phyloP scores from a whole-genome alignment of 768 basidiomycete genomes.

The Mycena olivaceomarginata region DNA sequence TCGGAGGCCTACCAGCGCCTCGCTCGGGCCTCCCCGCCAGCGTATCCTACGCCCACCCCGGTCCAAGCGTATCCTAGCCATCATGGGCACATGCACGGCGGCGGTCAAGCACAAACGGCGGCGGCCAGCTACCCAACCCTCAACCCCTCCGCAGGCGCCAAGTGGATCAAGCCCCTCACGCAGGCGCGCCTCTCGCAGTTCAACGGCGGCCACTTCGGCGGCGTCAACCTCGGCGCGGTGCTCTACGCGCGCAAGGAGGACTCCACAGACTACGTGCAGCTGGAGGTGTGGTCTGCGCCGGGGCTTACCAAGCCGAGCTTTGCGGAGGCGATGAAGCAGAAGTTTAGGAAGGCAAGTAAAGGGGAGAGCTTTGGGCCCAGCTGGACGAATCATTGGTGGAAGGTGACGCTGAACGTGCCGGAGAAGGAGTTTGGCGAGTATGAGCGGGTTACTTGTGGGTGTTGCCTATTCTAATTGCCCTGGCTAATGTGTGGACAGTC shows the following conservation, averaged over 20 bases:
- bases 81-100: too few species aligned
- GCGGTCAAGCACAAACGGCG: too few species aligned
- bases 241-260: constrained; percentile 87
- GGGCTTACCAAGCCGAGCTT: constrained; percentile 91
- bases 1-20: too few species aligned
- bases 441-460: too few species aligned
- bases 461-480: too few species aligned
- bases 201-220: constrained; percentile 86
- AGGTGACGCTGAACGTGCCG: too few species aligned
- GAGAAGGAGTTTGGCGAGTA: too few species aligned
- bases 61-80: too few species aligned
- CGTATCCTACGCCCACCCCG: too few species aligned
- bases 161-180: constrained; percentile 90
- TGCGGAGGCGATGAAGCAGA: constrained; percentile 89
- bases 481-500: constrained; percentile 65
- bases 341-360: constrained; percentile 90
- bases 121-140: constrained; percentile 68
- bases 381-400: too few species aligned
- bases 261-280: constrained; percentile 77
- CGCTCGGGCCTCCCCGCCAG: too few species aligned
- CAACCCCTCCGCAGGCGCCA: constrained; percentile 78
- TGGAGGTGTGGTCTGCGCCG: constrained; percentile 94
- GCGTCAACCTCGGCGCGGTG: constrained; percentile 88
- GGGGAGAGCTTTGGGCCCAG: constrained; percentile 78
- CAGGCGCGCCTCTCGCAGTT: constrained; percentile 76